phyloP scores from a whole-genome alignment of 345 rosid genomes.

The Arabidopsis suecica region DNA sequence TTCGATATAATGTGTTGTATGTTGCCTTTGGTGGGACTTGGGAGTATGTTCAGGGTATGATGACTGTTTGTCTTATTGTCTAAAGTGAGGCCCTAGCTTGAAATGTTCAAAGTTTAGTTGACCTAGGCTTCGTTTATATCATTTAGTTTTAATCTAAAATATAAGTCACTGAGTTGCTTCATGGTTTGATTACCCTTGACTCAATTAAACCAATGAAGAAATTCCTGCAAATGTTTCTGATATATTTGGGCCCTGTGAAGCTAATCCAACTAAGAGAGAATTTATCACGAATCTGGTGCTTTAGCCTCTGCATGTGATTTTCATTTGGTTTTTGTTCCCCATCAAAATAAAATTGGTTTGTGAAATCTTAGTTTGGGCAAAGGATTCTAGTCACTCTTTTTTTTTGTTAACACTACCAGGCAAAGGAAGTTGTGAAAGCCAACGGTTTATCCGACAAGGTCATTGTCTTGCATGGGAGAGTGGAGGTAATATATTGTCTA shows the following conservation, averaged over 20 bases:
- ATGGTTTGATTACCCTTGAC: constrained; percentile 21
- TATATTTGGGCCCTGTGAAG: not conserved
- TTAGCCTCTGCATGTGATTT: constrained; percentile 26
- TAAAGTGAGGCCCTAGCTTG: not conserved
- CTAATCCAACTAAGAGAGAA: constrained; percentile 1
- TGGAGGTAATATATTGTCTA: constrained; percentile 67
- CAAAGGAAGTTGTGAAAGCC: constrained; percentile 96
- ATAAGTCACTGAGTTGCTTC: constrained; percentile 7
- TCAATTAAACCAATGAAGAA: constrained; percentile 12
- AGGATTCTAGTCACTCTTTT: constrained; percentile 10
- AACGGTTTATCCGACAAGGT: constrained; percentile 80
- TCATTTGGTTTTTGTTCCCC: constrained; percentile 21
- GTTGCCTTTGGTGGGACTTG: constrained; percentile 1
- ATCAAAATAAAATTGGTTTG: constrained; percentile 9
- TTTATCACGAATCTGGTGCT: constrained; percentile 6
- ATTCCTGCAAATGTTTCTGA: constrained; percentile 11
- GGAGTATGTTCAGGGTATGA: constrained; percentile 1
- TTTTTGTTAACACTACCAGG: constrained; percentile 55
- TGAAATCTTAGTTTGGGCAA: constrained; percentile 12
- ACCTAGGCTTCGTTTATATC: constrained; percentile 2
- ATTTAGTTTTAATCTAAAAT: not conserved
- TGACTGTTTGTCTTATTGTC: constrained; percentile 18
- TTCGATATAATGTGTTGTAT: not conserved
- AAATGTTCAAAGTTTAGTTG: not conserved
- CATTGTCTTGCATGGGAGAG: constrained; percentile 90